Conservation (phyloP, 1,284 basidiomycete genomes). For the Tausonia pullulans region DNA sequence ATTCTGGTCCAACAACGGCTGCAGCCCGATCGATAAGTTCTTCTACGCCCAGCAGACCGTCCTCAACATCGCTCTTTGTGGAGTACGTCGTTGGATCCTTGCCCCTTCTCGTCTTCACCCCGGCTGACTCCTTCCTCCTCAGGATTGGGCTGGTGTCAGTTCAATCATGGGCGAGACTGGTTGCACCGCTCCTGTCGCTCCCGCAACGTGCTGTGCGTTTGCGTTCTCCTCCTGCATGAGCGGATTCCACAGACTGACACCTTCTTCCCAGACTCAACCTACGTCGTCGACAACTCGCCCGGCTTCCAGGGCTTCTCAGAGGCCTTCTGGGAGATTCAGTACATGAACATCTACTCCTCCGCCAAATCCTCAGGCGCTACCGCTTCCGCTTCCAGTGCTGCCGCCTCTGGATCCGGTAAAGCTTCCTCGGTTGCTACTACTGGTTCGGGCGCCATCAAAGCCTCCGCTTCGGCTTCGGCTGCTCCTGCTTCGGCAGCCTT, state of each 20-base stretch:
- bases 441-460: no score
- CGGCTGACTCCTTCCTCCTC: neutral
- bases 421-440: no score
- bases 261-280: neutral
- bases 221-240: neutral
- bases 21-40: slow-evolving; percentile 26
- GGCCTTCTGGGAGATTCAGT: slow-evolving; percentile 12
- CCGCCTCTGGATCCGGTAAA: no score
- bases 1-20: slow-evolving; percentile 53
- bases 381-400: no score
- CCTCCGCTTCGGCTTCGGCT: no score
- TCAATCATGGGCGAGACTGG: neutral
- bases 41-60: slow-evolving; percentile 31
- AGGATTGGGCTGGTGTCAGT: neutral
- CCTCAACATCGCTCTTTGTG: slow-evolving; percentile 42
- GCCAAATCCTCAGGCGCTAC: no score
- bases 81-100: neutral
- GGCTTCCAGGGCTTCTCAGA: neutral
- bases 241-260: neutral
- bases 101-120: neutral
- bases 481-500: no score
- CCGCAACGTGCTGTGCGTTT: neutral
- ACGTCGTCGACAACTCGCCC: neutral
- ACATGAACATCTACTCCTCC: slow-evolving; percentile 2
- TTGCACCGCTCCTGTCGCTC: neutral